phyloP scores from a whole-genome alignment of 495 filamentous ascomycete species.

The Hypoxylon subgilvum region DNA sequence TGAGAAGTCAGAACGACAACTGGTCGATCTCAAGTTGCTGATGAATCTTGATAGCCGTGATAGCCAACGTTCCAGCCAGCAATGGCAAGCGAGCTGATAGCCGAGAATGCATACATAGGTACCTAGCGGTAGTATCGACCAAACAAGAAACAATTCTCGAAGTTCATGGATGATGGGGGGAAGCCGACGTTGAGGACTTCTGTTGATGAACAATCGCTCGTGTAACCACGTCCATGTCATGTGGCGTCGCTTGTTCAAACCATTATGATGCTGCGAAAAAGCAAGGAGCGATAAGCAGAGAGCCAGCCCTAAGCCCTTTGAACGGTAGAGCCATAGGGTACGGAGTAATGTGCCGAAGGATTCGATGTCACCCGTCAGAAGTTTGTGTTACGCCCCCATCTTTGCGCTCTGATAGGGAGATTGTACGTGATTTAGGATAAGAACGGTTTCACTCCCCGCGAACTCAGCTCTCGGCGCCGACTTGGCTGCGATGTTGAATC shows the following conservation, averaged over 20 bases:
- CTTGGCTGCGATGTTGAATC: slow-evolving; percentile 3
- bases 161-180: slow-evolving; percentile 13
- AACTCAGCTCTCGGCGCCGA: slow-evolving; percentile 6
- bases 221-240: slow-evolving; percentile 15
- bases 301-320: slow-evolving; percentile 1
- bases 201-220: neutral
- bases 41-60: slow-evolving; percentile 14
- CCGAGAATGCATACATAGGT: slow-evolving; percentile 1
- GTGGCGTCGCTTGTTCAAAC: slow-evolving; percentile 8
- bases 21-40: neutral
- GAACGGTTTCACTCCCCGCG: neutral
- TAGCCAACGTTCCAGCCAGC: slow-evolving; percentile 6
- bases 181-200: slow-evolving; percentile 11
- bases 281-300: slow-evolving; percentile 9
- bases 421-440: neutral
- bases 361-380: slow-evolving; percentile 23
- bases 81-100: slow-evolving; percentile 8
- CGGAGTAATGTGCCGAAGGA: slow-evolving; percentile 25
- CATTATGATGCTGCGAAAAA: slow-evolving; percentile 1
- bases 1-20: neutral
- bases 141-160: slow-evolving; percentile 24
- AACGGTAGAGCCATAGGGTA: slow-evolving; percentile 3
- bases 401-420: slow-evolving; percentile 11
- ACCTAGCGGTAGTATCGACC: no score
- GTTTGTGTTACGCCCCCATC: slow-evolving; percentile 24